These are phyloP conservation scores for Exophiala mesophila DNA, from an alignment of 2,329 filamentous ascomycete species.

Conservation along the genomic window DNA sequence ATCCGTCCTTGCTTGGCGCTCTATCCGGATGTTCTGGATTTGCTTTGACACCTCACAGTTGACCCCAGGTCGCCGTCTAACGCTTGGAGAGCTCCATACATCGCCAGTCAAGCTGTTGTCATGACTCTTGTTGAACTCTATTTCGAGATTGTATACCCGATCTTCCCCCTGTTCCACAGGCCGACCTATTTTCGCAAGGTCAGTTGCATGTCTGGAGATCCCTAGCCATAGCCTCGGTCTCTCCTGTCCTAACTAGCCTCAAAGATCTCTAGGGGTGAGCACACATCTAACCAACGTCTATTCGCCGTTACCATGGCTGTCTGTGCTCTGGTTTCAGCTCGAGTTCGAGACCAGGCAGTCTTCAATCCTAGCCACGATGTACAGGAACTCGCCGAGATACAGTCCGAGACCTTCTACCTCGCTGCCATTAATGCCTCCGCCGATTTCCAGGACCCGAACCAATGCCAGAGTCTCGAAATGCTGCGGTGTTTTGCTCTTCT, in stretches of 20 bases:
- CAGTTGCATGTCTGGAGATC: slow-evolving; percentile 2
- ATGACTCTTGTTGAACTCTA: slow-evolving; percentile 46
- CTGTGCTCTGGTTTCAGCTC: slow-evolving; percentile 46
- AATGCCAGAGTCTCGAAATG: slow-evolving; percentile 34
- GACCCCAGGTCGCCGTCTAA: slow-evolving; percentile 5
- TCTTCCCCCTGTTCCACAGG: slow-evolving; percentile 50
- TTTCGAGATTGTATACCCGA: slow-evolving; percentile 51
- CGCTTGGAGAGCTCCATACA: slow-evolving; percentile 39
- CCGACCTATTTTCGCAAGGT: slow-evolving; percentile 37
- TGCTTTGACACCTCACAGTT: slow-evolving; percentile 2
- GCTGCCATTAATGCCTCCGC: slow-evolving; percentile 40
- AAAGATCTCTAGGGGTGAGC: slow-evolving; percentile 39
- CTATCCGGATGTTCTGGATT: too few relatives aligned
- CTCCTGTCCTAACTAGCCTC: background rate
- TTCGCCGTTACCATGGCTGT: slow-evolving; percentile 51
- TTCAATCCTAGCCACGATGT: slow-evolving; percentile 34
- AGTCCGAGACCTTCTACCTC: slow-evolving; percentile 42
- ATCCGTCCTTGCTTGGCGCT: too few relatives aligned
- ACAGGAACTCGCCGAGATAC: slow-evolving; percentile 30
- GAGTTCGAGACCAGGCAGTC: slow-evolving; percentile 48
- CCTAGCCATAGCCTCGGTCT: background rate
- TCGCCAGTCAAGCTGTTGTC: slow-evolving; percentile 38
- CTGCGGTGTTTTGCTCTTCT: slow-evolving; percentile 47
- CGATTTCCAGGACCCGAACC: slow-evolving; percentile 19
- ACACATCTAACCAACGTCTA: slow-evolving; percentile 40